Percentiles rank a stretch among this genome's conserved stretches.
Conservation (phyloP, 2,329 filamentous ascomycete genomes). For the Penicillium sp. region DNA sequence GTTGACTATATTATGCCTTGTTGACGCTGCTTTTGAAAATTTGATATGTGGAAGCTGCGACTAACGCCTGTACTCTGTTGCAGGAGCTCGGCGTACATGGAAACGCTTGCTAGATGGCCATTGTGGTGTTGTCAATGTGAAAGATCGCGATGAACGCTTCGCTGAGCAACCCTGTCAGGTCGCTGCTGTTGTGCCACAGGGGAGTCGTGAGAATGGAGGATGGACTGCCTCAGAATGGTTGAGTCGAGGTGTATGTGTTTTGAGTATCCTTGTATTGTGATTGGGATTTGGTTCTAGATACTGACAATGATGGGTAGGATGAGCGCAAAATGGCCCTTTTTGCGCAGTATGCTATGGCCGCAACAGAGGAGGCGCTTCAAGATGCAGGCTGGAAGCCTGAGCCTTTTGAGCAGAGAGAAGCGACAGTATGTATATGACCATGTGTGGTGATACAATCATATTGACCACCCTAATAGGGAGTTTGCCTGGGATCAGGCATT, state of each 20-base stretch:
- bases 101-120: constrained; percentile 73
- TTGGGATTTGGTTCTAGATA: not conserved
- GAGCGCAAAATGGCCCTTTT: constrained; percentile 84
- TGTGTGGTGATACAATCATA: constrained; percentile 1
- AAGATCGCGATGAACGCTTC: constrained; percentile 63
- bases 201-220: constrained; percentile 44
- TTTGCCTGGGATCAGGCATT: constrained; percentile 93
- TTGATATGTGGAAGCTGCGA: not conserved
- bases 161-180: constrained; percentile 76
- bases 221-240: constrained; percentile 49
- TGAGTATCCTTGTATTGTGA: not conserved
- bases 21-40: not conserved
- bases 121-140: constrained; percentile 76
- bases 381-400: constrained; percentile 76
- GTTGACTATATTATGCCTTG: not conserved
- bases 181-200: constrained; percentile 74
- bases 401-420: constrained; percentile 63
- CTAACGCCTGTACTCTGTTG: not conserved
- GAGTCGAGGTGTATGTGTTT: constrained; percentile 39
- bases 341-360: constrained; percentile 85
- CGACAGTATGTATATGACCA: constrained; percentile 55
- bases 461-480: constrained; percentile 55
- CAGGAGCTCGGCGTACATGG: constrained; percentile 75
- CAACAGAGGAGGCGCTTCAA: constrained; percentile 77
- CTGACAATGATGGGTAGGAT: constrained; percentile 46